Evolutionary conservation across 768 basidiomycete species (phyloP).

Genomic region (Tricholoma flavovirens): DNA sequence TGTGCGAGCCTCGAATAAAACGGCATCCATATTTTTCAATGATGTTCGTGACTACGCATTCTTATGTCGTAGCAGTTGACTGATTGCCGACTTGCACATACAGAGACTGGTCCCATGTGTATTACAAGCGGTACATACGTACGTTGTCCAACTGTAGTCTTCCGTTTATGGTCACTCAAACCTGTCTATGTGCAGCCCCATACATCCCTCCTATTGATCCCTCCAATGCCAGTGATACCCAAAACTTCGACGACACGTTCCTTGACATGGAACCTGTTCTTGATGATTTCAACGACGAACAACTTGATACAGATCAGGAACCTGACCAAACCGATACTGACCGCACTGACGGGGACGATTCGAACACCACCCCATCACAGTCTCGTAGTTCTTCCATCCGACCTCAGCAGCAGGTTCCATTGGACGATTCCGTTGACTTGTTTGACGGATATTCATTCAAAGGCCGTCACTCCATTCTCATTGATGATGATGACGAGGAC

Average conservation of each 20-base stretch:
- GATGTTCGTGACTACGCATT: constrained; percentile 54
- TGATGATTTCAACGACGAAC: constrained; percentile 64
- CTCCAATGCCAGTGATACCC: constrained; percentile 89
- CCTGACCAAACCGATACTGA: constrained; percentile 64
- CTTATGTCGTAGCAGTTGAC: not conserved
- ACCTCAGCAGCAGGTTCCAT: constrained; percentile 26
- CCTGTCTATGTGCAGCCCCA: constrained; percentile 49
- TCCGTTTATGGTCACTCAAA: constrained; percentile 1
- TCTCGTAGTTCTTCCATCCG: constrained; percentile 72
- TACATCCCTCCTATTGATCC: constrained; percentile 92
- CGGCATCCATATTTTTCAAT: constrained; percentile 91
- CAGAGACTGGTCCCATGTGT: constrained; percentile 93
- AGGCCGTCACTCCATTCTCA: constrained; percentile 72
- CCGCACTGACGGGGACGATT: constrained; percentile 69
- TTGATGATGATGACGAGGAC: constrained; percentile 67
- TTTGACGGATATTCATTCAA: constrained; percentile 96
- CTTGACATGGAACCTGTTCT: constrained; percentile 92
- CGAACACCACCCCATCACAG: constrained; percentile 73
- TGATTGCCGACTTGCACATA: constrained; percentile 10
- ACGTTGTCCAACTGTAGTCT: constrained; percentile 27
- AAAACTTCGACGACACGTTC: constrained; percentile 97
- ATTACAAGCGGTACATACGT: constrained; percentile 92
- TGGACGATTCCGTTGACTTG: constrained; percentile 62
- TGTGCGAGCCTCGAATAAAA: constrained; percentile 92
- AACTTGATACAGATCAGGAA: constrained; percentile 65